These are phyloP conservation scores for Magnolia officinalis DNA, from an alignment of 164 flowering plant species.

Conservation along the genomic window DNA sequence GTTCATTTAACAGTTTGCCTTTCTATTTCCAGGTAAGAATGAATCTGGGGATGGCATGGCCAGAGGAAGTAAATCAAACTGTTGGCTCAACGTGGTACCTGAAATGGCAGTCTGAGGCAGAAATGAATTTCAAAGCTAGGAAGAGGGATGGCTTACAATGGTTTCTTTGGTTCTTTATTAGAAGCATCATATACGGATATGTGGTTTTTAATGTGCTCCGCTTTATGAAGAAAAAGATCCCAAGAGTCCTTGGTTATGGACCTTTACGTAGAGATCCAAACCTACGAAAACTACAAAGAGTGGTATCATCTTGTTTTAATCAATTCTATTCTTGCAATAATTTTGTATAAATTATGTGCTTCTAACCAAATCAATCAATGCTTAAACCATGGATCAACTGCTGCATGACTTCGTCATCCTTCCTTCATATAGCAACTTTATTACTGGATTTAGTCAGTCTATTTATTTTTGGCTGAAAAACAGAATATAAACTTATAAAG, in stretches of 20 bases:
- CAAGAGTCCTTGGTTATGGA: slow-evolving; percentile 66
- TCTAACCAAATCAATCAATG: too few relatives aligned
- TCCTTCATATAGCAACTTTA: neutral
- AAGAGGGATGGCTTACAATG: slow-evolving; percentile 46
- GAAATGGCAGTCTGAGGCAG: slow-evolving; percentile 82
- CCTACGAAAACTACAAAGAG: slow-evolving; percentile 47
- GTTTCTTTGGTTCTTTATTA: slow-evolving; percentile 56
- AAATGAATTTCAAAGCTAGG: slow-evolving; percentile 53
- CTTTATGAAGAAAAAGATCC: slow-evolving; percentile 57
- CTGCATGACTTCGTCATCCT: neutral
- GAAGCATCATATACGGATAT: slow-evolving; percentile 56
- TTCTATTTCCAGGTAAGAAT: slow-evolving; percentile 51
- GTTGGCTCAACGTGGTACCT: slow-evolving; percentile 81
- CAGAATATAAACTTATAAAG: neutral
- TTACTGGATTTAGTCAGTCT: neutral
- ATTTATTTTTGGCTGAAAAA: neutral
- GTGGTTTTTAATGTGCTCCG: slow-evolving; percentile 49
- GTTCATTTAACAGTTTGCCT: neutral
- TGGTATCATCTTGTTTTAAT: slow-evolving; percentile 45
- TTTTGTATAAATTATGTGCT: too few relatives aligned
- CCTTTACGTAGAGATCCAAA: slow-evolving; percentile 73
- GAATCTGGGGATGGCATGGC: slow-evolving; percentile 87
- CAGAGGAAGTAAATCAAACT: slow-evolving; percentile 58
- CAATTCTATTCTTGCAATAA: neutral
- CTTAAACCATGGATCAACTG: neutral